Percentiles rank a stretch among this genome's conserved stretches.
Evolutionary conservation across 2,329 filamentous ascomycete genomes (phyloP).

Genomic region (Alternaria consortialis): DNA sequence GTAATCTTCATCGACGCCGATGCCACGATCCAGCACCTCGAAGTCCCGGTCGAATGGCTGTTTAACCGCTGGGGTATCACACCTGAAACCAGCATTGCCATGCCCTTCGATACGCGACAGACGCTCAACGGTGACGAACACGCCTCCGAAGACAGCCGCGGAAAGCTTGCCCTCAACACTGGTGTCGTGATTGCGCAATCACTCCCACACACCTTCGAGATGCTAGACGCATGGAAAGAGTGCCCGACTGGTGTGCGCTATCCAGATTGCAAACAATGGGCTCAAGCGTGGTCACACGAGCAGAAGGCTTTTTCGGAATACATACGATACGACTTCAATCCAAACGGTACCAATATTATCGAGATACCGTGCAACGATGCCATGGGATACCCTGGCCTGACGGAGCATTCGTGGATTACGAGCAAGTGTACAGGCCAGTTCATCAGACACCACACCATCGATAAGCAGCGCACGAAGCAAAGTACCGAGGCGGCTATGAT

Average conservation of each 20-base stretch:
- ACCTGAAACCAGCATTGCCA: constrained; percentile 52
- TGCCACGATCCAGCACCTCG: constrained; percentile 52
- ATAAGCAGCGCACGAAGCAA: constrained; percentile 26
- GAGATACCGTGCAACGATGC: constrained; percentile 49
- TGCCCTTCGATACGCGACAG: constrained; percentile 51
- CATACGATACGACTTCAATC: constrained; percentile 46
- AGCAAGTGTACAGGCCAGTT: constrained; percentile 40
- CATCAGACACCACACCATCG: constrained; percentile 40
- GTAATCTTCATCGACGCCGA: constrained; percentile 58
- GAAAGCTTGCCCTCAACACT: constrained; percentile 49
- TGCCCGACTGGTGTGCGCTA: constrained; percentile 41
- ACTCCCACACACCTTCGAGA: constrained; percentile 34
- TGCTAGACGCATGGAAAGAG: constrained; percentile 44
- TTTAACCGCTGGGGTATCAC: constrained; percentile 57
- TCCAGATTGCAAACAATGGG: constrained; percentile 40
- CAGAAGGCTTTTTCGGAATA: constrained; percentile 48
- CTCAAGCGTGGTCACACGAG: constrained; percentile 42
- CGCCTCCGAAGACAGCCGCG: constrained; percentile 49
- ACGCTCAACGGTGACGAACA: constrained; percentile 19
- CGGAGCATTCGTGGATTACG: constrained; percentile 14
- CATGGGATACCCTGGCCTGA: constrained; percentile 42
- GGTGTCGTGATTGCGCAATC: constrained; percentile 53
- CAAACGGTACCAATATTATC: constrained; percentile 33
- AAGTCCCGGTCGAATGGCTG: constrained; percentile 58
- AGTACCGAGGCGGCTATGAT: constrained; percentile 27